phyloP scores from a whole-genome alignment of 2,329 filamentous ascomycete genomes.

The Nannizziopsis arthrosporioides region DNA sequence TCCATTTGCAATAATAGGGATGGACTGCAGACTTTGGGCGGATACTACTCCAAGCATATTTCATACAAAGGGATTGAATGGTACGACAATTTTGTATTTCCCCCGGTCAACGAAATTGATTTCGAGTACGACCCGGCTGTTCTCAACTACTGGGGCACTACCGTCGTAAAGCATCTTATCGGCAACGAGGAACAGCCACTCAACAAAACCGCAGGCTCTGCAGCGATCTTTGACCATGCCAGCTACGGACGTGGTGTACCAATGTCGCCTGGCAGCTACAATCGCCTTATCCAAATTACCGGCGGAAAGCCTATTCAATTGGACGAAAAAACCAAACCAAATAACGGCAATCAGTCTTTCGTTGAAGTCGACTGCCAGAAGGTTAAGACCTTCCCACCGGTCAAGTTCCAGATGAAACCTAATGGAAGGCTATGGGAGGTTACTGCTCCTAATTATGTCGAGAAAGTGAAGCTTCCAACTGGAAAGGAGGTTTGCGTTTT shows the following conservation, averaged over 20 bases:
- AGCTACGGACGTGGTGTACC: constrained; percentile 17
- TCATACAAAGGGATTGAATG: constrained; percentile 13
- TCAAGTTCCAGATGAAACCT: constrained; percentile 15
- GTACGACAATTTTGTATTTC: constrained; percentile 16
- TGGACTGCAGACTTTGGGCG: constrained; percentile 16
- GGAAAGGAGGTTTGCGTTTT: constrained; percentile 15
- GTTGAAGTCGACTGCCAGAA: constrained; percentile 15
- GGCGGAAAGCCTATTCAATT: constrained; percentile 14
- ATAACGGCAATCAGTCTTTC: constrained; percentile 16
- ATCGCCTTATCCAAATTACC: constrained; percentile 14
- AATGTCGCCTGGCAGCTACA: constrained; percentile 15
- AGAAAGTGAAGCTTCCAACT: constrained; percentile 7
- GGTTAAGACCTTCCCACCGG: constrained; percentile 12
- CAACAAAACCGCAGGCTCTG: constrained; percentile 16
- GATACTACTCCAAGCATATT: constrained; percentile 14
- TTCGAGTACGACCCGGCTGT: constrained; percentile 16
- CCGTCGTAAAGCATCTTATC: constrained; percentile 15
- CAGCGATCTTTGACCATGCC: constrained; percentile 17
- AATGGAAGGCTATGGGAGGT: constrained; percentile 16
- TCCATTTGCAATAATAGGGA: constrained; percentile 14
- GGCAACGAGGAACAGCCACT: constrained; percentile 16
- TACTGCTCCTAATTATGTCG: constrained; percentile 14
- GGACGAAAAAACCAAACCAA: constrained; percentile 9
- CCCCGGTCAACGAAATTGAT: constrained; percentile 16
- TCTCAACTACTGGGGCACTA: constrained; percentile 16